Percentiles rank a stretch among this genome's conserved stretches.
phyloP scores from a whole-genome alignment of 2,329 filamentous ascomycete genomes.

The Trematosphaeria pertusa region DNA sequence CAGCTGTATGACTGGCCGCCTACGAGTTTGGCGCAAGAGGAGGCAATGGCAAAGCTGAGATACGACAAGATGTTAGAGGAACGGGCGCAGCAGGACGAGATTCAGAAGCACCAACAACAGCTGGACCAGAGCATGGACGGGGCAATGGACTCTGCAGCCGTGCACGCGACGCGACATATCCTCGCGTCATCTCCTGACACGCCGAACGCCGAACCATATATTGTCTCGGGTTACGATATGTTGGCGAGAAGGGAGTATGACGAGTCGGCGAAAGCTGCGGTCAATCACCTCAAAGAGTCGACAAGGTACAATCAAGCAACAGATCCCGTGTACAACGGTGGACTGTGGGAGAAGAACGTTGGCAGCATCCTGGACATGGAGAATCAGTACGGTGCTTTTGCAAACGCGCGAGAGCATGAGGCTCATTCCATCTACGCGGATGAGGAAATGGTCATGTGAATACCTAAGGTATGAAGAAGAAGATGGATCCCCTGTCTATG shows the following conservation, averaged over 20 bases:
- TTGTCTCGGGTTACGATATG: conserved; percentile 79
- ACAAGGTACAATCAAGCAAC: conserved; percentile 63
- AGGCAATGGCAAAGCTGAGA: conserved; percentile 63
- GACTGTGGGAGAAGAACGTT: conserved; percentile 57
- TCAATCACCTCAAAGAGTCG: conserved; percentile 36
- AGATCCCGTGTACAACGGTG: conserved; percentile 72
- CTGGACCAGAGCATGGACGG: conserved; percentile 36
- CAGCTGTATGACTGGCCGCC: conserved; percentile 60
- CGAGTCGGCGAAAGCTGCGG: conserved; percentile 49
- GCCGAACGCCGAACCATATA: conserved; percentile 77
- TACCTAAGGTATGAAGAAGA: too few relatives aligned
- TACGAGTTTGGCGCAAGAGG: conserved; percentile 63
- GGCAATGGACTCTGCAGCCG: conserved; percentile 16
- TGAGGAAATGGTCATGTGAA: conserved; percentile 52
- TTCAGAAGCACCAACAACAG: conserved; percentile 35
- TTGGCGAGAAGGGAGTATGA: conserved; percentile 71
- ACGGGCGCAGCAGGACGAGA: conserved; percentile 35
- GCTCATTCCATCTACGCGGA: conserved; percentile 43
- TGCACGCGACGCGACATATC: conserved; percentile 22
- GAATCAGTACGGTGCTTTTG: conserved; percentile 70
- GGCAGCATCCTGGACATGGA: conserved; percentile 62
- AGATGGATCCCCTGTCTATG: too few relatives aligned
- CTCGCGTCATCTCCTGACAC: conserved; percentile 22
- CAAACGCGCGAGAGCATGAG: conserved; percentile 60
- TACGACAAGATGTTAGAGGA: conserved; percentile 59